A percentile compares a stretch with the other conserved stretches of the same genome.
These are phyloP conservation scores for Pyrenochaeta sp. DNA, from an alignment of 2,329 filamentous ascomycete genomes.

Conservation along the genomic window DNA sequence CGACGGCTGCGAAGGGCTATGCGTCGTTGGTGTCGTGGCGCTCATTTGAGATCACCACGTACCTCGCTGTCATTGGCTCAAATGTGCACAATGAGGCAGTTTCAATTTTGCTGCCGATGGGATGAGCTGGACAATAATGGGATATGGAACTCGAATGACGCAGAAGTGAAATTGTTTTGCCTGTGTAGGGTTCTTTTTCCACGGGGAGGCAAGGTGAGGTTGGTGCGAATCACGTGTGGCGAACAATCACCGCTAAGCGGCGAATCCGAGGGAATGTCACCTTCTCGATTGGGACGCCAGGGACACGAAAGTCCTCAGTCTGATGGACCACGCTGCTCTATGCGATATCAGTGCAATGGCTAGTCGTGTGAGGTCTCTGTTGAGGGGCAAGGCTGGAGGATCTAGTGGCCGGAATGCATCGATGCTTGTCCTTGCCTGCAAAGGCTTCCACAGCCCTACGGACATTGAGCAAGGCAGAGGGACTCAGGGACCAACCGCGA, in stretches of 20 bases:
- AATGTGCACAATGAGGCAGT: conserved; percentile 20
- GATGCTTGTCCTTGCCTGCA: conserved; percentile 22
- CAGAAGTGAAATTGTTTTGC: background rate
- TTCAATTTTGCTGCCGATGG: background rate
- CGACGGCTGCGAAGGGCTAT: conserved; percentile 16
- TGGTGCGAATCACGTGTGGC: too few relatives aligned
- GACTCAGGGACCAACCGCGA: too few relatives aligned
- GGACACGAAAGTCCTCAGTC: background rate
- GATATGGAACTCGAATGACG: background rate
- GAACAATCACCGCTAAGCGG: conserved; percentile 1
- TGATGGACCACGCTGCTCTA: background rate
- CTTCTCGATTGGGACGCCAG: background rate
- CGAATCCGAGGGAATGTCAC: background rate
- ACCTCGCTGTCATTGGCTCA: conserved; percentile 35
- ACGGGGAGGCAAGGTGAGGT: too few relatives aligned
- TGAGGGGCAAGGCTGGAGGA: conserved; percentile 10
- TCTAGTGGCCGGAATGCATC: conserved; percentile 20
- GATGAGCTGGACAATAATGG: conserved; percentile 10
- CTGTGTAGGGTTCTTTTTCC: too few relatives aligned
- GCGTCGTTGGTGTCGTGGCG: conserved; percentile 31
- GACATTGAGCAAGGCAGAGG: conserved; percentile 3
- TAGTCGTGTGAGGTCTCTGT: conserved; percentile 7
- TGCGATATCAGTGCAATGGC: conserved; percentile 4
- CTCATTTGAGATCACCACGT: conserved; percentile 35
- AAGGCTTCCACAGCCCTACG: conserved; percentile 7